Base-by-base conservation (phyloP, 768 basidiomycete species). In the Pisolithus microcarpus region DNA sequence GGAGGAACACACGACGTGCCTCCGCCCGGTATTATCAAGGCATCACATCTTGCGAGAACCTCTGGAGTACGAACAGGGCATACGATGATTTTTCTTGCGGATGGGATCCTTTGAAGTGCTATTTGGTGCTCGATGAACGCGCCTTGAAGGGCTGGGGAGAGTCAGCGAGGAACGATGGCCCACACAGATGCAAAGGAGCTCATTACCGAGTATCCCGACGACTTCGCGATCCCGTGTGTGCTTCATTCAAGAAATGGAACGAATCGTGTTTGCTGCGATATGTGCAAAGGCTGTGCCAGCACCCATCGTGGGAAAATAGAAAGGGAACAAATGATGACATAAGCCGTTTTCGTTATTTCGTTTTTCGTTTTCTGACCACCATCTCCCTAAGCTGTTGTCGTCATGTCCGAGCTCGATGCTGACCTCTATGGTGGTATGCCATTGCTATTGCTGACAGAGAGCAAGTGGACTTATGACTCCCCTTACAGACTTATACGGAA, bases 11-110 rank as follows among this genome's bases (percentile, higher is more conserved):
- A 13, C 34, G 9, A 64, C 75, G 48, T 49, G 80, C 87, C 87
- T 71, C 95, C 95, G 7, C 94, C 95, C 10, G 95, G 95, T 55
- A 98, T 91, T 54, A 98, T 83, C 45, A 98, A 74, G 1, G 86
- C 94, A 58, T 89, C 81, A 64, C 92, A 95, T 48, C 61, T 67
- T 46, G 70, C 69, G 28, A 97, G 78, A 52, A 95, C 91, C n/a
- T 79, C 78, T 2, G 76, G 69, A 2, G 81, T 87, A 43, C 85
- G 84, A 13, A 97, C 88, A 19, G 82, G 77, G 44, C 78, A 60
- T 38, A 78, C 70, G 36, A 60, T 63, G 52, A 85, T 66, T 54
- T 68, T 74, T 38, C 66, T 62, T 55, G 72, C 71, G 21, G 75
- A 61, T 26, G 75, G 68, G 51, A 82, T 67, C 61, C 76, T 78